Conservation (phyloP, 2,329 filamentous ascomycete genomes). For the Xylariaceae sp. region DNA sequence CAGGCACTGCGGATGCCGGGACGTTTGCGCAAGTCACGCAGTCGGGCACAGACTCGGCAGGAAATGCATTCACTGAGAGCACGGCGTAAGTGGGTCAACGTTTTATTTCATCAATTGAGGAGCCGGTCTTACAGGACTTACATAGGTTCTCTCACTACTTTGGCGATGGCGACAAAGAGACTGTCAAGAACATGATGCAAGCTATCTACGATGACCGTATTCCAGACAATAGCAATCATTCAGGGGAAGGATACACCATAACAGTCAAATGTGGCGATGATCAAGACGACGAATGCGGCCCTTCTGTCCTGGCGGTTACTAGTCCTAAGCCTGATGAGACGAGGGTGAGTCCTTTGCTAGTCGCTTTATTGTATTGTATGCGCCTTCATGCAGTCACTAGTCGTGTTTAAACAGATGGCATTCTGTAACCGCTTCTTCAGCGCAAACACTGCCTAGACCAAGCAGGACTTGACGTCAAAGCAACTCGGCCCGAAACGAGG, state of each 20-base stretch:
- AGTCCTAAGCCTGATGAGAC: background rate
- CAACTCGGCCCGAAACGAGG: background rate
- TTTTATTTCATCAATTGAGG: background rate
- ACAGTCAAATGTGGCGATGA: background rate
- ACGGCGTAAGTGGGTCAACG: background rate
- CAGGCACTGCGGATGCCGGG: background rate
- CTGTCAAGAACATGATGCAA: background rate
- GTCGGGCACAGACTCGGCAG: background rate
- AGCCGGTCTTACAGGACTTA: background rate
- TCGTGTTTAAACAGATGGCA: background rate
- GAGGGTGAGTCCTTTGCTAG: background rate
- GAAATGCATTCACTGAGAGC: background rate
- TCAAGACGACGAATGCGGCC: background rate
- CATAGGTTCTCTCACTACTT: background rate
- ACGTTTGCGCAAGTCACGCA: background rate
- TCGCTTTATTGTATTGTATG: background rate
- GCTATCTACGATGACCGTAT: background rate
- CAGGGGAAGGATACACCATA: background rate
- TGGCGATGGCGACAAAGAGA: background rate
- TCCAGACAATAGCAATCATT: background rate
- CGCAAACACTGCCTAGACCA: background rate
- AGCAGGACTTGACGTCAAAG: background rate
- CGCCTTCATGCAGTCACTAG: background rate
- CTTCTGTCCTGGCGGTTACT: background rate
- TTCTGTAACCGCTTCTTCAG: background rate